Base-by-base conservation (phyloP, 257 asterid genomes). In the Buddleja alternifolia region DNA sequence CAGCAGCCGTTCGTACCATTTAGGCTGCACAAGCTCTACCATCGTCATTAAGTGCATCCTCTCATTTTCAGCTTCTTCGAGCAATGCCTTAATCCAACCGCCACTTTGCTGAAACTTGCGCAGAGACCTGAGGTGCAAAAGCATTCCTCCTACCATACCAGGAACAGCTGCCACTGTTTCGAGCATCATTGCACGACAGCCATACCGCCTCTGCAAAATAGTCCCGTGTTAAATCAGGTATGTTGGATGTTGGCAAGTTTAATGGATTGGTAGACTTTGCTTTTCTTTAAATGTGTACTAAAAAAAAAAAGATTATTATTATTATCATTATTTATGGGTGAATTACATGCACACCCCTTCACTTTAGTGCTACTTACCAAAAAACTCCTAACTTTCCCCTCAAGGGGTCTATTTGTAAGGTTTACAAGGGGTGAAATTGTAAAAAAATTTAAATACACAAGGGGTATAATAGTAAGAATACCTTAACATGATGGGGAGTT, bases 151-250 rank as follows among this genome's bases (percentile, higher is more conserved):
- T 10, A 90, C 96, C 96, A 92, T 90, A 51, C 98, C 98, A 9
- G 97, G 97, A 72, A 92, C 98, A 7, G 95, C 98, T 3, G 98
- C 98, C 74, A 92, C 98, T 2, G 98, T 92, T 79, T 92, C 98
- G 42, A 92, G 92, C 98, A 92, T 90, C 98, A 90, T 83, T 23
- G 98, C 98, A 41, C 96, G 96, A 23, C 98, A 92, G 0, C 97
- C 98, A 37, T 92, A 90, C 20, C 89, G 87, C 71, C 94, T 86
- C 97, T 92, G 95, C 75, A 67, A 53, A 9, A 66, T 19, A 66
- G 46, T 36, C 15, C 55, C 24, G 14, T 19, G 48, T 39, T 14
- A 52, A 58, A 34, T 29, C 47, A 66, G 37, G 32, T 24, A 29
- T 12, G 24, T 15, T 14, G 23, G 40, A 12, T 12, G n/a, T 6